A percentile compares a stretch with the other conserved stretches of the same genome.
Evolutionary conservation across 176 grass and related monocot species (phyloP).

Genomic region (Musa acuminata): DNA sequence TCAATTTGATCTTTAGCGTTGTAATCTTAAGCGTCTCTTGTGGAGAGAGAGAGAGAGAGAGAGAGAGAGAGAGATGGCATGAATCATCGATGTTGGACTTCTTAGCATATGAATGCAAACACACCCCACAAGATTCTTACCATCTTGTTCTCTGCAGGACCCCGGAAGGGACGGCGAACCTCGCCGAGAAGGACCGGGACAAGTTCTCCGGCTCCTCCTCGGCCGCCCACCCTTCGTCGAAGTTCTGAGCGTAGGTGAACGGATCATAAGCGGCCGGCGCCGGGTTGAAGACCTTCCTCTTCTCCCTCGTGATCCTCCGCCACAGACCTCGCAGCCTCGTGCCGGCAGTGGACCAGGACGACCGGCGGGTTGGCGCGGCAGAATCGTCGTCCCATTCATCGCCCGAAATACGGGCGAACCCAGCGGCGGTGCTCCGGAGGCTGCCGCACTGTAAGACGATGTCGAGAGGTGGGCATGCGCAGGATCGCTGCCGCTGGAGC

Average conservation of each 20-base stretch:
- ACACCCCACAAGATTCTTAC: too few relatives aligned
- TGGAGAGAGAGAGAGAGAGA: too few relatives aligned
- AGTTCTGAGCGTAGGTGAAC: slow-evolving; percentile 74
- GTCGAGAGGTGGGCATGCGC: slow-evolving; percentile 34
- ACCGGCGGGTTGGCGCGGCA: neutral
- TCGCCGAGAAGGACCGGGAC: slow-evolving; percentile 74
- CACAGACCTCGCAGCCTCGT: slow-evolving; percentile 43
- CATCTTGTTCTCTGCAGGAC: slow-evolving; percentile 25
- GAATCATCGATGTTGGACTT: too few relatives aligned
- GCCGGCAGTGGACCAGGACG: neutral
- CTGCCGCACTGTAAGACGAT: too few relatives aligned
- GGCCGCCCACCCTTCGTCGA: slow-evolving; percentile 49
- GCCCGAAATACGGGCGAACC: neutral
- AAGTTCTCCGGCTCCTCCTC: slow-evolving; percentile 80
- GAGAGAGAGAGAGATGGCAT: too few relatives aligned
- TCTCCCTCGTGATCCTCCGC: slow-evolving; percentile 65
- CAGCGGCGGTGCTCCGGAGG: slow-evolving; percentile 9
- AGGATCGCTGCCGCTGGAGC: slow-evolving; percentile 56
- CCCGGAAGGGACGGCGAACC: slow-evolving; percentile 62
- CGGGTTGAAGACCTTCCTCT: slow-evolving; percentile 37
- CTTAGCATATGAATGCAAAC: too few relatives aligned
- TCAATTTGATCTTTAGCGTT: too few relatives aligned
- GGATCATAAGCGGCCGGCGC: slow-evolving; percentile 50
- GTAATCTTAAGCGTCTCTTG: too few relatives aligned
- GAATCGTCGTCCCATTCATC: too few relatives aligned